Conservation (phyloP, 345 rosid genomes). For the Eucalyptus paniculata region DNA sequence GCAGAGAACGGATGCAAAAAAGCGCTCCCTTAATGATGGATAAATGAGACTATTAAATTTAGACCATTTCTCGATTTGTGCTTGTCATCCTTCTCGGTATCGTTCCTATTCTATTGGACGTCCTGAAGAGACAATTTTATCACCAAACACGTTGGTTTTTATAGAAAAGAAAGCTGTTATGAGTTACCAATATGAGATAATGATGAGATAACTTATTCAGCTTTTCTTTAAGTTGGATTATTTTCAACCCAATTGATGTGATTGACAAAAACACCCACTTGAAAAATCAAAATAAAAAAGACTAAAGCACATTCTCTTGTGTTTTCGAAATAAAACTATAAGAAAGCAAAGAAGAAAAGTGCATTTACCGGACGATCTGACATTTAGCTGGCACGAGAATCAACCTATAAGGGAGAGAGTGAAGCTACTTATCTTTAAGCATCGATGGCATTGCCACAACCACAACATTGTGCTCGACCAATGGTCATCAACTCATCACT, state of each 20-base stretch:
- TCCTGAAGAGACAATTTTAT: not conserved
- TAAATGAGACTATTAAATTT: not conserved
- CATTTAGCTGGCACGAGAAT: not conserved
- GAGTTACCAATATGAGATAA: not conserved
- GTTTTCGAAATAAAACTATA: not conserved
- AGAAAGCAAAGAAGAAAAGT: not conserved
- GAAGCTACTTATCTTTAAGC: not conserved
- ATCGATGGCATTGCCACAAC: not conserved
- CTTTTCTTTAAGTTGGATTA: not conserved
- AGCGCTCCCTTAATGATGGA: not conserved
- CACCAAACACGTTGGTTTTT: not conserved
- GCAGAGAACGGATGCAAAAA: not conserved
- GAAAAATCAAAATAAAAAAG: not conserved
- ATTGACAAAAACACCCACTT: not conserved
- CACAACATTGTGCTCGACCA: not conserved
- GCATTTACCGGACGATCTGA: not conserved
- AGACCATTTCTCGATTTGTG: not conserved
- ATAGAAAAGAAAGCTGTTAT: not conserved
- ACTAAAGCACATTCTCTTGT: not conserved
- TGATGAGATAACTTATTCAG: not conserved
- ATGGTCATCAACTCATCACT: not conserved
- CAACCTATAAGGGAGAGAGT: not conserved
- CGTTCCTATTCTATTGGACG: not conserved
- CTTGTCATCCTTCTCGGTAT: not conserved
- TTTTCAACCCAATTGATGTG: not conserved